Evolutionary conservation across 331 rosid species (phyloP), one percentile per base, ranked within the genome.

Genomic region (Ulmus americana): DNA sequence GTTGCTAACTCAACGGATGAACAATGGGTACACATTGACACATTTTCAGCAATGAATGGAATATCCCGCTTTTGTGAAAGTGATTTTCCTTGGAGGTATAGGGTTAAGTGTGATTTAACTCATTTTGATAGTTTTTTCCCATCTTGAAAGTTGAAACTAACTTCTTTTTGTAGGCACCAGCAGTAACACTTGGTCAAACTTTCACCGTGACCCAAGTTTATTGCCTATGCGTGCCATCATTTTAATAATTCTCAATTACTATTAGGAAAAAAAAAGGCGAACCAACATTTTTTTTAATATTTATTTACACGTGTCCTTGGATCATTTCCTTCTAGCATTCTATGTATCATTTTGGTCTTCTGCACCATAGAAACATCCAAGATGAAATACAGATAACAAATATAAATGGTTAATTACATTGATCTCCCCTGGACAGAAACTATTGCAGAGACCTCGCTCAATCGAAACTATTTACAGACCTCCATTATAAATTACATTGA

Each of bases 11-110:
- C 61, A 61, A 70, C 81, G 38, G 62, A 65, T 60, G 91, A 85
- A 73, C 84, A 57, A 51, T 83, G 82, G 91, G 90, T 92, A 68
- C 97, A 89, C 68, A 87, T 94, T 74, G 98, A 94, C 78, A 75
- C 97, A 12, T 94, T 77, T 77, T 92, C 98, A 48, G 95, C 98
- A 73, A 92, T 94, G 97, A 94, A 82, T 71, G 98, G 97, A 59
- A 89, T 94, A 77, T 94, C 98, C 64, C 97, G 84, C 78, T 92
- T 89, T 63, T 83, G 91, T 74, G 97, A 92, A 84, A 69, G 68
- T 68, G 82, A 74, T 64, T 77, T 78, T 39, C 90, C 84, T 9
- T 92, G 97, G 97, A 89, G 97, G 97, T 92, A 86, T 62, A 67
- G 16, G 28, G 13, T 75, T 67, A 48, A 10, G 64, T 65, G 44